Percentiles rank a stretch among this genome's conserved stretches.
Evolutionary conservation across 2,329 filamentous ascomycete genomes (phyloP).

Genomic region (Knufia petricola): DNA sequence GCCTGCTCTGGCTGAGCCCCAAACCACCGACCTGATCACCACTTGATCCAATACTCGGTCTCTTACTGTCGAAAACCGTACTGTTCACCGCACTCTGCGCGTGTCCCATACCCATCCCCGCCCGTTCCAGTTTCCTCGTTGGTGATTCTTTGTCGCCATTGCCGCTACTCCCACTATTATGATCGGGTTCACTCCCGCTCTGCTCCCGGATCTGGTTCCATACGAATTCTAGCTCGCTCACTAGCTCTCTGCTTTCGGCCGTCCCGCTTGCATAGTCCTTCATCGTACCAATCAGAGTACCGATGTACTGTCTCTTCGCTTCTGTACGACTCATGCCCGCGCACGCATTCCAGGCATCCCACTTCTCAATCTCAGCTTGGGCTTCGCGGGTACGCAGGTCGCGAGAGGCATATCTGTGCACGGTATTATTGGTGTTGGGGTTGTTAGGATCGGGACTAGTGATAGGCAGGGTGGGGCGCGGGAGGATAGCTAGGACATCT

Average conservation of each 20-base stretch:
- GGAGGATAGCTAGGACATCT: constrained; percentile 89
- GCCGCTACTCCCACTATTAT: constrained; percentile 10
- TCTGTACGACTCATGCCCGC: constrained; percentile 76
- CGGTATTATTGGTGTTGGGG: constrained; percentile 11
- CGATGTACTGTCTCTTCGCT: constrained; percentile 88
- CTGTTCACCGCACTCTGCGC: constrained; percentile 27
- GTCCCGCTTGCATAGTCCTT: constrained; percentile 84
- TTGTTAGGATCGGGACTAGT: constrained; percentile 13
- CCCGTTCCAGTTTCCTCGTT: neutral
- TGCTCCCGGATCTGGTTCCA: constrained; percentile 31
- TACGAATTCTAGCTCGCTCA: constrained; percentile 93
- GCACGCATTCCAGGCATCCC: constrained; percentile 91
- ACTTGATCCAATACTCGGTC: constrained; percentile 37
- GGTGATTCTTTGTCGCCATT: neutral
- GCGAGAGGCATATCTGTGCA: constrained; percentile 21
- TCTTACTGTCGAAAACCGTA: constrained; percentile 24
- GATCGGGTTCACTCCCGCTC: constrained; percentile 9
- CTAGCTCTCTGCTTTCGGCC: constrained; percentile 70
- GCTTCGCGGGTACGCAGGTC: constrained; percentile 36
- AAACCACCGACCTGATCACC: constrained; percentile 27
- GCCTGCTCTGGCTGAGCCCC: neutral
- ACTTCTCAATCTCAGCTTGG: constrained; percentile 25
- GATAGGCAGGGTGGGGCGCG: constrained; percentile 51
- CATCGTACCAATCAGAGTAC: constrained; percentile 92
- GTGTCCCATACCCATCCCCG: constrained; percentile 25